These are phyloP conservation scores for Gracilaria vermiculophylla DNA, from an alignment of 23 red algal species.

Conservation along the genomic window DNA sequence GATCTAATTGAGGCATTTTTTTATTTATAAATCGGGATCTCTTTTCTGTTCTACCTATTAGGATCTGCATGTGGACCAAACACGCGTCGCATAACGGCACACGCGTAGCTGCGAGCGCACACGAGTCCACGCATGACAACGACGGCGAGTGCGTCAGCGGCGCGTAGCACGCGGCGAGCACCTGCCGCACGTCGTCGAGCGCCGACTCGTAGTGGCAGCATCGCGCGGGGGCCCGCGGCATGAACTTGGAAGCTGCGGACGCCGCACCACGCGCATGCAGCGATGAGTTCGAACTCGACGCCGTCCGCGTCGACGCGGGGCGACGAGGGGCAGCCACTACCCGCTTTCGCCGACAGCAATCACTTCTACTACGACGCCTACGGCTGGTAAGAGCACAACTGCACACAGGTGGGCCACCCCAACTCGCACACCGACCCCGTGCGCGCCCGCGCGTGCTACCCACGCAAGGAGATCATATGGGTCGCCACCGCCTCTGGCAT, in stretches of 20 bases:
- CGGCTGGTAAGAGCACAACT: slow-evolving; percentile 64
- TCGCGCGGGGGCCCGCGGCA: too few species aligned
- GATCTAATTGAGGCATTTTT: too few species aligned
- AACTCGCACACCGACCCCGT: slow-evolving; percentile 30
- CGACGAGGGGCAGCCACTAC: not conserved
- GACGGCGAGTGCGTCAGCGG: too few species aligned
- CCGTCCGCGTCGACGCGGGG: not conserved
- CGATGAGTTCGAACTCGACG: not conserved
- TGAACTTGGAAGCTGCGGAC: too few species aligned
- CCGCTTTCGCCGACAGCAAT: not conserved
- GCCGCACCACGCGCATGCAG: too few species aligned
- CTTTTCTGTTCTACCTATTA: too few species aligned
- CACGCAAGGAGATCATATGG: slow-evolving; percentile 49
- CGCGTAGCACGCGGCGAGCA: too few species aligned
- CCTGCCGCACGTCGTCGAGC: too few species aligned
- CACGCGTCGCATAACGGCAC: not conserved
- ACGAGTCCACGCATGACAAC: not conserved
- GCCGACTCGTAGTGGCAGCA: too few species aligned
- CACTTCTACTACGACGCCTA: not conserved
- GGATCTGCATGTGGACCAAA: not conserved
- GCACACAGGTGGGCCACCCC: slow-evolving; percentile 19
- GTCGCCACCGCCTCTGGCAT: slow-evolving; percentile 58
- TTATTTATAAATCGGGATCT: too few species aligned
- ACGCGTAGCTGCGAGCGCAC: not conserved
- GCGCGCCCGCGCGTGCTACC: slow-evolving; percentile 60